Conservation (phyloP, 371 early-diverging fungal species). For the Amoeboaphelidium protococcarum region DNA sequence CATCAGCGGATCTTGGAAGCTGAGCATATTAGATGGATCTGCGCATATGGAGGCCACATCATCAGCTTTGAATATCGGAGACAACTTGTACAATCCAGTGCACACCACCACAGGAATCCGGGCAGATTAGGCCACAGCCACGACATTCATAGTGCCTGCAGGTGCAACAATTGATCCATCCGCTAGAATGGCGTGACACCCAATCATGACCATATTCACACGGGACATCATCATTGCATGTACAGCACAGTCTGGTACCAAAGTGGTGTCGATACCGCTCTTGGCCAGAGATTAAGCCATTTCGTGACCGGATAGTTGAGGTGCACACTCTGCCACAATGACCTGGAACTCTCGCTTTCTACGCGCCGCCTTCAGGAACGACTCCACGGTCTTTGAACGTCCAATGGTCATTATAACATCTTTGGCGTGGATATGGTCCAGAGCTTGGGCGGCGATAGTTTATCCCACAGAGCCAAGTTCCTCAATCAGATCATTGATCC, state of each 20-base stretch:
- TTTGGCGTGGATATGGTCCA: conserved; percentile 58
- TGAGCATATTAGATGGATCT: conserved; percentile 48
- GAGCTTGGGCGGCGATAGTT: conserved; percentile 44
- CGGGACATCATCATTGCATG: conserved; percentile 81
- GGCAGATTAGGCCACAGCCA: conserved; percentile 61
- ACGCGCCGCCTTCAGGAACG: conserved; percentile 60
- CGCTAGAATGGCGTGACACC: conserved; percentile 71
- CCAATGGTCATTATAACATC: conserved; percentile 88
- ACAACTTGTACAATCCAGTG: conserved; percentile 54
- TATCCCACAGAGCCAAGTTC: conserved; percentile 40
- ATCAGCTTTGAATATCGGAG: conserved; percentile 66
- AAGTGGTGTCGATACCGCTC: conserved; percentile 66
- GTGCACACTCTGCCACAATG: conserved; percentile 69
- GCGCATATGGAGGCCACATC: conserved; percentile 47
- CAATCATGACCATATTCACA: conserved; percentile 85
- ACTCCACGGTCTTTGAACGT: conserved; percentile 51
- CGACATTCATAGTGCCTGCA: conserved; percentile 55
- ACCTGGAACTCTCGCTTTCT: conserved; percentile 68
- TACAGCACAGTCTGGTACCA: conserved; percentile 72
- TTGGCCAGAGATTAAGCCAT: conserved; percentile 45
- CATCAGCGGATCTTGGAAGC: conserved; percentile 25
- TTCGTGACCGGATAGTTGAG: conserved; percentile 56
- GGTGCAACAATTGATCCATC: conserved; percentile 61
- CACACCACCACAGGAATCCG: conserved; percentile 64
- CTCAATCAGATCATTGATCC: conserved; percentile 52